Base-by-base conservation (phyloP, 495 filamentous ascomycete genomes). In the Wilcoxina mikolae region DNA sequence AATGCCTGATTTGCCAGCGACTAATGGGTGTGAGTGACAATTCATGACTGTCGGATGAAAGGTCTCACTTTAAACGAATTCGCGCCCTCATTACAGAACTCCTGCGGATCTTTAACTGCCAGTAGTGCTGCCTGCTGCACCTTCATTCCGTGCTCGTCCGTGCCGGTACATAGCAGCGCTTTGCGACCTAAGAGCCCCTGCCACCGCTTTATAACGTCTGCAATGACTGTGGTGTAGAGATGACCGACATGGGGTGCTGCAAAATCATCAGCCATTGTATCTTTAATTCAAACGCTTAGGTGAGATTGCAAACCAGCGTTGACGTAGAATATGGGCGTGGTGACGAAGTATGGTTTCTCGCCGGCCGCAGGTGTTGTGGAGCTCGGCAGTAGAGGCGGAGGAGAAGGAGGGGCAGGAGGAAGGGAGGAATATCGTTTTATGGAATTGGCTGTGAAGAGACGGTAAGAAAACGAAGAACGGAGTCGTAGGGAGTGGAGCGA, bases 81-180 rank as follows among this genome's bases (percentile, higher is more conserved):
- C 9, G 83, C 75, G 23, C 76, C 81, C 42, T 70, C 65, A 67
- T 87, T 76, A 64, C 78, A 80, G 46, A 79, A 73, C 29, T 68
- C 64, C 57, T 73, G 73, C 2, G 78, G 76, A 0, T 65, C 62
- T 12, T 70, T 60, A 11, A 76, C 76, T 5, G 82, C 78, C 59
- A 75, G 69, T 15, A 71, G 69, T 3, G 91, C 85, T 0, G 91
- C 91, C 68, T 78, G 82, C 67, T 98, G 91, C 48, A 98, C 82
- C 76, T 98, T 96, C 80, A 94, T 87, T 17, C 91, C 91, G 66
- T 98, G 89, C 65, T 98, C 91, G 67, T 98, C 91, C n/a, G 87
- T 95, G 26, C 91, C 91, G 0, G 93, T 98, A 62, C 81, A 78
- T 3, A 96, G 71, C 58, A 87, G 73, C 2, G 89, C 85, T 41